Conservation (phyloP, 1,284 basidiomycete species). For the Schizopora paradoxa region DNA sequence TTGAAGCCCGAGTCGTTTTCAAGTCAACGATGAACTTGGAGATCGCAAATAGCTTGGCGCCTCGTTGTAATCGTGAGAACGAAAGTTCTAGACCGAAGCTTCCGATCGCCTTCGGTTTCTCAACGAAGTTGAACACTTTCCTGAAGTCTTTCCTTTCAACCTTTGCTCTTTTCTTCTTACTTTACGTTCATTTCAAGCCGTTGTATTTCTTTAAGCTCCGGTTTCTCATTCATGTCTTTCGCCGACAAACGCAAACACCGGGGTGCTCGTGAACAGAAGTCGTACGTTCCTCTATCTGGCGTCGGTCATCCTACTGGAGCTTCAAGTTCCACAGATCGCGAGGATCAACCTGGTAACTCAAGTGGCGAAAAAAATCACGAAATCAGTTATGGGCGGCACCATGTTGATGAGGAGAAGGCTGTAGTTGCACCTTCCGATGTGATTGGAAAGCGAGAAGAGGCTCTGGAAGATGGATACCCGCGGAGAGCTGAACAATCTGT, state of each 20-base stretch:
- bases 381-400: neutral
- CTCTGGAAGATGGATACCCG: neutral
- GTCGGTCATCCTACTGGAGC: neutral
- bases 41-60: too few relatives aligned
- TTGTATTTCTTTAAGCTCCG: too few relatives aligned
- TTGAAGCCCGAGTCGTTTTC: too few relatives aligned
- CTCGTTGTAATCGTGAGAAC: too few relatives aligned
- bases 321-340: neutral
- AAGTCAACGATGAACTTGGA: too few relatives aligned
- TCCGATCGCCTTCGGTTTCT: too few relatives aligned
- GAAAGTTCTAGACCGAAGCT: too few relatives aligned
- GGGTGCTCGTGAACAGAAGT: conserved; percentile 8
- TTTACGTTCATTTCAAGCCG: too few relatives aligned
- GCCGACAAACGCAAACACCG: conserved; percentile 2
- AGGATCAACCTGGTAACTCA: too few relatives aligned
- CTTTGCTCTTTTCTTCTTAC: too few relatives aligned
- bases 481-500: neutral
- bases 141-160: too few relatives aligned
- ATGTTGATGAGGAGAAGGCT: neutral
- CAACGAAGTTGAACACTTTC: too few relatives aligned
- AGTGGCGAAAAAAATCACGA: neutral
- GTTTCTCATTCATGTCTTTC: conserved; percentile 18
- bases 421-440: neutral
- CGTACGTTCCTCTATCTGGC: conserved; percentile 2
- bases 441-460: neutral